Conservation (phyloP, 768 basidiomycete genomes). For the Albatrellus ellisii region DNA sequence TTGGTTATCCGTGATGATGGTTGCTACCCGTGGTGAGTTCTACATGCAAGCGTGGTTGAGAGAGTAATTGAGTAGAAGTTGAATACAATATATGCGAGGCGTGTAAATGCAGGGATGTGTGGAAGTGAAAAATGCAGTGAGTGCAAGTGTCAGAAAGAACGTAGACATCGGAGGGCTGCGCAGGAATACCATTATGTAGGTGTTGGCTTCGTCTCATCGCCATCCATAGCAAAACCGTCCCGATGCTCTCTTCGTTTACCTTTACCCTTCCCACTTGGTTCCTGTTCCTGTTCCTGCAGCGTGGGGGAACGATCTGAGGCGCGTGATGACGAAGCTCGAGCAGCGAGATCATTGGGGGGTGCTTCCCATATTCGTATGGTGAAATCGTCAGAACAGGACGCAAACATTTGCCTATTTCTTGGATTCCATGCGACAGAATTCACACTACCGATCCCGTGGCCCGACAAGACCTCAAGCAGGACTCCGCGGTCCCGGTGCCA, state of each 20-base stretch:
- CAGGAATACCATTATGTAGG: not conserved
- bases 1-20: conserved; percentile 12
- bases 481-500: conserved; percentile 85
- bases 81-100: conserved; percentile 11
- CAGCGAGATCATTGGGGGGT: conserved; percentile 15
- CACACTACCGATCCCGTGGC: conserved; percentile 83
- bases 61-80: conserved; percentile 8
- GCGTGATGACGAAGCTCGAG: conserved; percentile 6
- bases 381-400: conserved; percentile 88
- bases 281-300: conserved; percentile 8
- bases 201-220: conserved; percentile 3
- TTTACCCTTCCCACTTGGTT: conserved; percentile 42
- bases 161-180: not conserved
- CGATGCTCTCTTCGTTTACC: conserved; percentile 43
- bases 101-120: conserved; percentile 11
- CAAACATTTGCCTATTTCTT: conserved; percentile 80
- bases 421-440: conserved; percentile 98
- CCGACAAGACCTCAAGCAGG: conserved; percentile 76
- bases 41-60: conserved; percentile 13
- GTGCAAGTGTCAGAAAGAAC: not conserved
- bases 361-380: conserved; percentile 89
- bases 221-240: conserved; percentile 21
- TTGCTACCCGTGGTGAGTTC: conserved; percentile 8
- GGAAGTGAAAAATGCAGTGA: not conserved
- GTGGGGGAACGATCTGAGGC: conserved; percentile 2